Evolutionary conservation across 2,329 filamentous ascomycete genomes (phyloP), one percentile per base, ranked within the genome.

Genomic region (Cladobotryum mycophilum): DNA sequence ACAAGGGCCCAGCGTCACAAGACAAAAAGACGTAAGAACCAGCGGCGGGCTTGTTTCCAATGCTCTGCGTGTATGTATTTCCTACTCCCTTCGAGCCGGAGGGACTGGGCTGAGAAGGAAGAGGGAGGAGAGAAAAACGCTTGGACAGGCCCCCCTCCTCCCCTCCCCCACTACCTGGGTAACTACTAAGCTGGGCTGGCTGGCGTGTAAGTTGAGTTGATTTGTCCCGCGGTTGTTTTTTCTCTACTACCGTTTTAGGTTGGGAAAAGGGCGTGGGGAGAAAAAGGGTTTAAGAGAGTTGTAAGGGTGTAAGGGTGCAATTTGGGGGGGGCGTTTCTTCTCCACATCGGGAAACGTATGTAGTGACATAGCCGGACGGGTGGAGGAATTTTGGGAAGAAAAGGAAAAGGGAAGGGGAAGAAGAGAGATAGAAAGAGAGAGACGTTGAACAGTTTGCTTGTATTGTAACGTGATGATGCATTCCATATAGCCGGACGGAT

Each of bases 341-440:
- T 38, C 36, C 36, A 38, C 36, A 38, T 42, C 15, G 40, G 20
- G 40, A 20, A 42, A 11, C 8, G 25, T 4, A 30, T 30, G 25
- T 4, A 30, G 25, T 18, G 17, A 42, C 15, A 41, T 49, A 47
- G 49, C 49, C 49, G 49, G 49, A 51, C 49, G 22, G 44, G 49
- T 51, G 49, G 49, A 49, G 44, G 52, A 53, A 43, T 45, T 46
- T 53, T 48, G 41, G n/a, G n/a, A n/a, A n/a, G n/a, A n/a, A n/a
- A n/a, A 45, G 18, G 37, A 30, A 4, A 30, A 11, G 9, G 25
- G 25, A 11, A 30, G 25, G 8, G 25, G 9, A 11, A 30, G 3
- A 5, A 30, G 25, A 11, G 9, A 30, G 9, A 7, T 7, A 25
- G 22, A 25, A 25, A 30, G 9, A 30, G 25, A 30, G 25, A 30